Conservation (phyloP, 176 grass and related monocot species). For the Tillandsia leiboldiana region DNA sequence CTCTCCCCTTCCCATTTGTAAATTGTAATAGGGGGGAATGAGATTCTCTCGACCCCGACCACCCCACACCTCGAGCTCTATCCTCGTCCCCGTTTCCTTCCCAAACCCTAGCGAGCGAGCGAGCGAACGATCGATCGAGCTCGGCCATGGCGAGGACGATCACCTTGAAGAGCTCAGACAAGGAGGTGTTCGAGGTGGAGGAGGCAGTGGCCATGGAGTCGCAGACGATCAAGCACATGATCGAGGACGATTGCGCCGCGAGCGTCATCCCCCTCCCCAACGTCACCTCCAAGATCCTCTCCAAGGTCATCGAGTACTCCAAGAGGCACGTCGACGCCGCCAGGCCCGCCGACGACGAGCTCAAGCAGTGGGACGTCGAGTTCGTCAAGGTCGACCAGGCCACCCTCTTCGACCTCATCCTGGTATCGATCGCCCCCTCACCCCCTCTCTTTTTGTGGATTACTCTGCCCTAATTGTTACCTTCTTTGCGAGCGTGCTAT, state of each 20-base stretch:
- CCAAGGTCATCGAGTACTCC: constrained; percentile 48
- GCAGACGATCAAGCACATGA: constrained; percentile 40
- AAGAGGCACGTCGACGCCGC: constrained; percentile 33
- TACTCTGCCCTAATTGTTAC: background rate
- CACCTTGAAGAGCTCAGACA: constrained; percentile 28
- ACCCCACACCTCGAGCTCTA: background rate
- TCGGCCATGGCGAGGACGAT: constrained; percentile 20
- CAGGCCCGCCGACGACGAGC: constrained; percentile 1
- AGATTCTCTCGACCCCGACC: no score
- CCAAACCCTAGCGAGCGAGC: background rate
- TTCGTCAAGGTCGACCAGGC: constrained; percentile 49
- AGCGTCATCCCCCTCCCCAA: constrained; percentile 45
- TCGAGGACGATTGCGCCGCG: constrained; percentile 41
- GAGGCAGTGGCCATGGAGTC: constrained; percentile 35
- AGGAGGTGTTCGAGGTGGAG: constrained; percentile 33
- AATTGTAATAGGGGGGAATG: no score
- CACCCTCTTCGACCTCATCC: constrained; percentile 40
- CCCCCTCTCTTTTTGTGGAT: background rate
- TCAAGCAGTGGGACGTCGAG: constrained; percentile 32
- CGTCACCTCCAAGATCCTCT: constrained; percentile 35
- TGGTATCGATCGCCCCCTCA: background rate
- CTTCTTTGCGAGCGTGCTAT: no score
- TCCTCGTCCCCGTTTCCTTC: background rate
- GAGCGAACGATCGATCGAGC: background rate
- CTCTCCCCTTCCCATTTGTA: no score